Conservation (phyloP, 2,329 filamentous ascomycete species). For the Botrytis deweyae region DNA sequence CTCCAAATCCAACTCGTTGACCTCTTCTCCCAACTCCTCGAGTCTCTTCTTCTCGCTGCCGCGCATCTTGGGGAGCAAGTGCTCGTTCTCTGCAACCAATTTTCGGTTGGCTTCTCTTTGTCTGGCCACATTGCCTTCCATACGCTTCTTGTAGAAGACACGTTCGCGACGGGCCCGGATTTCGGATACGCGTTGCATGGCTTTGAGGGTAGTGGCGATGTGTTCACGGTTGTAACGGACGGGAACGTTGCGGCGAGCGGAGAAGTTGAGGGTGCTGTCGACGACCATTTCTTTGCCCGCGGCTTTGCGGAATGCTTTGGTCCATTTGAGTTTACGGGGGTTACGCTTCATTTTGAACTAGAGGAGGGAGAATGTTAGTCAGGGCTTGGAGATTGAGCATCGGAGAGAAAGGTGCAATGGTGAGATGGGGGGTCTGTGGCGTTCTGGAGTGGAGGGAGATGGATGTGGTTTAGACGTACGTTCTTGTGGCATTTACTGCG, state of each 20-base stretch:
- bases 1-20: constrained; percentile 53
- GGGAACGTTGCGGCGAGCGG: constrained; percentile 88
- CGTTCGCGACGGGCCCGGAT: constrained; percentile 81
- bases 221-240: constrained; percentile 95
- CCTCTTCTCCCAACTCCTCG: constrained; percentile 48
- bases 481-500: constrained; percentile 49
- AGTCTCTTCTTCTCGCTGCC: constrained; percentile 61
- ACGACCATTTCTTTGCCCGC: constrained; percentile 88
- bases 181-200: constrained; percentile 88
- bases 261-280: constrained; percentile 90
- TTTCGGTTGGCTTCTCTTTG: constrained; percentile 79
- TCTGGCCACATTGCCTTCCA: constrained; percentile 84
- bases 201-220: constrained; percentile 80
- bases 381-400: not conserved
- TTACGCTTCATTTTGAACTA: constrained; percentile 98
- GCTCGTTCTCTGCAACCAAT: constrained; percentile 87
- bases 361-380: not conserved
- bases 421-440: not conserved
- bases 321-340: constrained; percentile 95
- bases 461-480: constrained; percentile 24
- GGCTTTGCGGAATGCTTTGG: constrained; percentile 84
- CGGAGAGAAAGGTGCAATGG: not conserved
- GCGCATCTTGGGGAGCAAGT: constrained; percentile 76
- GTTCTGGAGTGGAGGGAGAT: not conserved
- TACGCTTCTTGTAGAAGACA: constrained; percentile 89